Evolutionary conservation across 164 flowering plant species (phyloP), one percentile per base, ranked within the genome.

Genomic region (Tetracentron sinense): DNA sequence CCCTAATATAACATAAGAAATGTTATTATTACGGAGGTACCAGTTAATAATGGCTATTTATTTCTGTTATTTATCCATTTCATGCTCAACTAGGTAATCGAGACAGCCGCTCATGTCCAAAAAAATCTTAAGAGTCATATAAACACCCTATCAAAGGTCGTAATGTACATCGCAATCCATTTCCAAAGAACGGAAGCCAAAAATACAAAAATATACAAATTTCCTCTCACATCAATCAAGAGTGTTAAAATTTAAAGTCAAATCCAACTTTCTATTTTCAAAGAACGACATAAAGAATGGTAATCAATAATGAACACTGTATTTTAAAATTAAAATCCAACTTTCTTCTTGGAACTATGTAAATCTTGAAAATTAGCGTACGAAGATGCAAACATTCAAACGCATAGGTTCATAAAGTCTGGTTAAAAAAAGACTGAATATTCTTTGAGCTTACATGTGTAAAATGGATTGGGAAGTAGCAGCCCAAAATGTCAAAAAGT

Each of bases 391-490:
- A n/a, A 27, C 4, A 22, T 19, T 25, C 21, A 26, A 20, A 50
- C 22, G 22, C 15, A 33, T 56, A 33, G 30, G 25, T 26, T 27
- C 49, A 5, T 3, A 25, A 17, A 33, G 26, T 44, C 46, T 25
- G 25, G 23, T 15, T 35, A 25, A 21, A 47, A 30, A 4, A 17
- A 47, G 12, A 54, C 26, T 29, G 46, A 8, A 27, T 38, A 31
- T 51, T 29, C 54, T 5, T 29, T 33, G 16, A 60, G 54, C 95
- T 82, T 81, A 94, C 99, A 82, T 91, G 99, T 48, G 97, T 94
- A 72, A 85, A 94, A 81, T 91, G 96, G 67, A 94, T 79, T 27
- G 99, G 99, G 69, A 91, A 94, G 77, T 94, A 94, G 68, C 87
- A 68, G 12, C 90, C 82, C 76, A 94, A 67, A 63, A 85, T 74